Base-by-base conservation (phyloP, 495 filamentous ascomycete species). In the Trichoderma virens region DNA sequence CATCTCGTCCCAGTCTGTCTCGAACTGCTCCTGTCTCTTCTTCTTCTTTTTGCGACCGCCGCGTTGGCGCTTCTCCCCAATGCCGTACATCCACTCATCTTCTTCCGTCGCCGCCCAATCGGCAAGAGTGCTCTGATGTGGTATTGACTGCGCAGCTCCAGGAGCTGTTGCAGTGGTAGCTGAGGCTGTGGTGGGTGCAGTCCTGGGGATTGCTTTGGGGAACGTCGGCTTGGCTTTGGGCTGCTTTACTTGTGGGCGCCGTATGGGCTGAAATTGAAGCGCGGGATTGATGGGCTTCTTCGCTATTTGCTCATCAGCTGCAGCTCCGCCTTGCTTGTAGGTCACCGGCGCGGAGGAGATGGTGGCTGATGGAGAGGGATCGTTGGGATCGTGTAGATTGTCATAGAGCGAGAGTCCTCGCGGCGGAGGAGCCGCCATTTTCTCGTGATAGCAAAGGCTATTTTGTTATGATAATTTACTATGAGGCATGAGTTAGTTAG, bases 1-100 rank as follows among this genome's bases (percentile, higher is more conserved):
- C 54, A 93, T 86, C 71, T 96, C 93, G 70, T 96, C 90, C 93
- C 93, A 97, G 70, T 96, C 87, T 47, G 90, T 89, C 61, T 85
- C 78, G 41, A 80, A 68, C 47, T 77, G 82, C 43, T 84, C 79
- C 41, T 80, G 78, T 67, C 86, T 85, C 80, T 93, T 94, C 80
- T 92, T 94, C 72, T 90, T 86, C 78, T 93, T 93, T 76, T 92
- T 93, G 34, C 80, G 74, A n/a, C 91, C 90, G 45, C 91, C 91
- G 62, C 92, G 86, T 68, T 87, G 84, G 30, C 86, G 82, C 75
- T 90, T 89, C 69, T 91, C 87, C 20, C 64, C 65, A 1, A 64
- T 69, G 16, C 62, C 70, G 63, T 79, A 80, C 60, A 73, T 69
- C 64, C 73, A 79, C 65, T 96, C 90, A 64, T 91, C 90, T 14